These are phyloP conservation scores for Iodosphaeria phyllophila DNA, from an alignment of 2,329 filamentous ascomycete genomes.

Conservation along the genomic window DNA sequence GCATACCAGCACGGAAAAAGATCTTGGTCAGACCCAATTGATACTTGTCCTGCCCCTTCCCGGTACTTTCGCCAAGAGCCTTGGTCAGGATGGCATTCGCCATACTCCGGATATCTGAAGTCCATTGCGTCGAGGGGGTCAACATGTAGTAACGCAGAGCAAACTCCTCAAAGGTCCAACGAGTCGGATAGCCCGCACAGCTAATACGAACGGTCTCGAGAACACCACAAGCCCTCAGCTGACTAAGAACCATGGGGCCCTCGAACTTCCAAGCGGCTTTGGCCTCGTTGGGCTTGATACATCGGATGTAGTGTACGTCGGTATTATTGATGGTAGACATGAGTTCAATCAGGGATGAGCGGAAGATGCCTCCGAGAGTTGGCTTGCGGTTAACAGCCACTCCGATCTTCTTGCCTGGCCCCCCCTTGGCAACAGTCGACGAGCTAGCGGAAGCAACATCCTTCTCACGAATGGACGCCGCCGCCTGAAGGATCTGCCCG, in stretches of 20 bases:
- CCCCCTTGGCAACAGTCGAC: slow-evolving; percentile 58
- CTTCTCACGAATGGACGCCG: slow-evolving; percentile 76
- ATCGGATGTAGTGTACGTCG: slow-evolving; percentile 96
- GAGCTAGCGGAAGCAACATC: slow-evolving; percentile 47
- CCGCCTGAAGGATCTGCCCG: slow-evolving; percentile 66
- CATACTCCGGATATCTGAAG: slow-evolving; percentile 83
- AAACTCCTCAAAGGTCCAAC: slow-evolving; percentile 99
- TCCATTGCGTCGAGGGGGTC: slow-evolving; percentile 77
- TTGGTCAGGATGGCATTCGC: slow-evolving; percentile 81
- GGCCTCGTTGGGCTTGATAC: slow-evolving; percentile 95
- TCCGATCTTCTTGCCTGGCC: slow-evolving; percentile 69
- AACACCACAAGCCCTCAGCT: slow-evolving; percentile 94
- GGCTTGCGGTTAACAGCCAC: slow-evolving; percentile 91
- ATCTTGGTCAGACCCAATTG: slow-evolving; percentile 97
- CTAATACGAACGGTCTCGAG: slow-evolving; percentile 96
- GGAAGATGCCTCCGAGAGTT: slow-evolving; percentile 95
- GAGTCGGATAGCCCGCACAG: slow-evolving; percentile 87
- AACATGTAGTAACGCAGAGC: slow-evolving; percentile 97
- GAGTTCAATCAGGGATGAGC: slow-evolving; percentile 90
- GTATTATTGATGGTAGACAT: slow-evolving; percentile 97
- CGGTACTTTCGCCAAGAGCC: slow-evolving; percentile 62
- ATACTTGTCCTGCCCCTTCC: slow-evolving; percentile 74
- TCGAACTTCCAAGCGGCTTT: slow-evolving; percentile 98
- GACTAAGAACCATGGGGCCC: slow-evolving; percentile 94
- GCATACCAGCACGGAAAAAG: slow-evolving; percentile 98